Percentiles rank a stretch among this genome's conserved stretches.
These are phyloP conservation scores for Candida neerlandica DNA, from an alignment of 1,139 yeast species.

Conservation along the genomic window DNA sequence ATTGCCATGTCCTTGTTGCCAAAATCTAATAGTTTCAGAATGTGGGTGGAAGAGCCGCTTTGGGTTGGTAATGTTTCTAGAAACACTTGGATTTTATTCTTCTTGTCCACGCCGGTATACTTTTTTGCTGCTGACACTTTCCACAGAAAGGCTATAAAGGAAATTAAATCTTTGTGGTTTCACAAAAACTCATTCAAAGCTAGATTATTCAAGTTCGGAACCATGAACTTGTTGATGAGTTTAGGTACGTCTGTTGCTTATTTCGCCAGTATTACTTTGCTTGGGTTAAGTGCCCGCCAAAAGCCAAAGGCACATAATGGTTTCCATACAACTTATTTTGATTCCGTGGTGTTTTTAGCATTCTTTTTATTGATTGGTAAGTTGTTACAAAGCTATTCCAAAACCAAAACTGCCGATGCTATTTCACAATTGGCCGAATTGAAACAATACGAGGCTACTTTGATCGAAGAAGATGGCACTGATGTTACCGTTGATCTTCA, in stretches of 20 bases:
- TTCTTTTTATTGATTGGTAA: slow-evolving; percentile 73
- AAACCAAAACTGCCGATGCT: slow-evolving; percentile 67
- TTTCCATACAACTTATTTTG: slow-evolving; percentile 68
- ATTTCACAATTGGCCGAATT: slow-evolving; percentile 54
- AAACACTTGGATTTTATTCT: slow-evolving; percentile 64
- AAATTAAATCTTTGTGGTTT: slow-evolving; percentile 58
- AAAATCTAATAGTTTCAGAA: slow-evolving; percentile 39
- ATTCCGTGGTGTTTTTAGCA: slow-evolving; percentile 74
- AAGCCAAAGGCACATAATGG: slow-evolving; percentile 36
- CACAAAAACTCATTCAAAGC: slow-evolving; percentile 57
- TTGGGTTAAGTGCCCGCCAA: slow-evolving; percentile 51
- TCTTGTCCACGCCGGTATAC: slow-evolving; percentile 72
- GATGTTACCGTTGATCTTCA: slow-evolving; percentile 43
- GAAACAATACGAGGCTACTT: slow-evolving; percentile 52
- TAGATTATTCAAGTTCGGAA: slow-evolving; percentile 68
- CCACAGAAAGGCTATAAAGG: slow-evolving; percentile 66
- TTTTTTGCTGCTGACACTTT: slow-evolving; percentile 75
- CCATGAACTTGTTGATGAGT: slow-evolving; percentile 73
- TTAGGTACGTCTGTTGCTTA: slow-evolving; percentile 75
- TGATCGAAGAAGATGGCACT: slow-evolving; percentile 38
- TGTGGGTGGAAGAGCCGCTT: slow-evolving; percentile 61
- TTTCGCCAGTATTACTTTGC: slow-evolving; percentile 63
- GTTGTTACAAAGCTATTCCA: slow-evolving; percentile 65
- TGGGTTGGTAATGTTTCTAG: slow-evolving; percentile 68
- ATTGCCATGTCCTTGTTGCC: slow-evolving; percentile 69